Conservation (phyloP, 2,329 filamentous ascomycete species). For the Drechslerella coelobrocha region DNA sequence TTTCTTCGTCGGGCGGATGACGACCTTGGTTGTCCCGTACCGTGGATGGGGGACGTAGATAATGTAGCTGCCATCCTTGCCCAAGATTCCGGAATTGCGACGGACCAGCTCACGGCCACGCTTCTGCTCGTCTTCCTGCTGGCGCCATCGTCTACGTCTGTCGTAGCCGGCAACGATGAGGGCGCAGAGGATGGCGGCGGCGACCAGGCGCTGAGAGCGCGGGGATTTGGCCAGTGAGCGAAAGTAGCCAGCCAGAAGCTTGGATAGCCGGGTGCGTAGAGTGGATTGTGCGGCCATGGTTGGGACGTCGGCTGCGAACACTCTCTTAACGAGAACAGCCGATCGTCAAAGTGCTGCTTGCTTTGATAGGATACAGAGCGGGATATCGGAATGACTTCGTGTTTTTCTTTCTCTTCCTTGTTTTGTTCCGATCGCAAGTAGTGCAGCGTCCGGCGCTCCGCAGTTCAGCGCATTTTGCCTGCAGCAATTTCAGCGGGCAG, state of each 20-base stretch:
- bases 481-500: neutral
- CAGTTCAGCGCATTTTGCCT: neutral
- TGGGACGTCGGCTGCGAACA: neutral
- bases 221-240: constrained; percentile 66
- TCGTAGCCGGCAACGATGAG: constrained; percentile 82
- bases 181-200: constrained; percentile 75
- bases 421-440: too few species aligned
- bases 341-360: too few species aligned
- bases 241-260: constrained; percentile 69
- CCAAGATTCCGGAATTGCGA: constrained; percentile 88
- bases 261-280: constrained; percentile 71
- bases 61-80: constrained; percentile 70
- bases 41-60: constrained; percentile 40
- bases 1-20: constrained; percentile 85
- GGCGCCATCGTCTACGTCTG: constrained; percentile 75
- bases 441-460: neutral
- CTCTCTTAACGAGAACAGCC: constrained; percentile 23
- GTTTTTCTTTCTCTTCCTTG: too few species aligned
- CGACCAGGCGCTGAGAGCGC: constrained; percentile 75
- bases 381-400: too few species aligned
- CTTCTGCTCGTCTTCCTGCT: constrained; percentile 76
- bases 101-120: constrained; percentile 77
- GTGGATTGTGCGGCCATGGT: constrained; percentile 88
- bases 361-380: too few species aligned
- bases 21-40: constrained; percentile 78